These are phyloP conservation scores for Mucor ambiguus DNA, from an alignment of 371 early-diverging fungal species.

Conservation along the genomic window DNA sequence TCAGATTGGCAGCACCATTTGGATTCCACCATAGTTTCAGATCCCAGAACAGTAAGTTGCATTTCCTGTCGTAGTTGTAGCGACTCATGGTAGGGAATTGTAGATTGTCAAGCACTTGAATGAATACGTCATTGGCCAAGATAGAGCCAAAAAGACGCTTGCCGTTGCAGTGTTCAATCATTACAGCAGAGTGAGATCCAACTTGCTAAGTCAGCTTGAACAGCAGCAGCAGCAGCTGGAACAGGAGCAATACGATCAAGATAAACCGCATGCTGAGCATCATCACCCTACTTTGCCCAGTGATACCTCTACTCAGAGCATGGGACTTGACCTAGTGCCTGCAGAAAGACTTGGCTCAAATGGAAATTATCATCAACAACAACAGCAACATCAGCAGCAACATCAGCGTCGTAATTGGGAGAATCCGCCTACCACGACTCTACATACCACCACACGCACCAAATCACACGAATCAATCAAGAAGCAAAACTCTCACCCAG, in stretches of 20 bases:
- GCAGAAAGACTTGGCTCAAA: conserved; percentile 22
- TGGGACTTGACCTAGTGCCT: conserved; percentile 19
- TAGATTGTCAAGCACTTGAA: conserved; percentile 83
- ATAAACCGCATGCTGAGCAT: conserved; percentile 20
- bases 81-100: conserved; percentile 27
- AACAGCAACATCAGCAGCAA: neutral
- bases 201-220: conserved; percentile 44
- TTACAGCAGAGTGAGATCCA: conserved; percentile 77
- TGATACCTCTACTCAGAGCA: conserved; percentile 14
- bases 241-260: conserved; percentile 9
- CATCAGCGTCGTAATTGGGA: conserved; percentile 29
- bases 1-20: conserved; percentile 7
- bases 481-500: neutral
- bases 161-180: conserved; percentile 89
- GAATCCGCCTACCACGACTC: conserved; percentile 24
- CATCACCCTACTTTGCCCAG: conserved; percentile 20
- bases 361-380: neutral
- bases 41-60: conserved; percentile 25
- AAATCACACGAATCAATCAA: conserved; percentile 16
- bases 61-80: neutral
- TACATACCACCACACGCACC: neutral
- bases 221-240: conserved; percentile 17
- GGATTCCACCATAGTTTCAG: conserved; percentile 12
- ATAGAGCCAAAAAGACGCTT: conserved; percentile 77
- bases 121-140: conserved; percentile 88